Percentiles rank a stretch among this genome's conserved stretches.
Conservation (phyloP, 2,329 filamentous ascomycete species). For the Cryphonectria naterciae region DNA sequence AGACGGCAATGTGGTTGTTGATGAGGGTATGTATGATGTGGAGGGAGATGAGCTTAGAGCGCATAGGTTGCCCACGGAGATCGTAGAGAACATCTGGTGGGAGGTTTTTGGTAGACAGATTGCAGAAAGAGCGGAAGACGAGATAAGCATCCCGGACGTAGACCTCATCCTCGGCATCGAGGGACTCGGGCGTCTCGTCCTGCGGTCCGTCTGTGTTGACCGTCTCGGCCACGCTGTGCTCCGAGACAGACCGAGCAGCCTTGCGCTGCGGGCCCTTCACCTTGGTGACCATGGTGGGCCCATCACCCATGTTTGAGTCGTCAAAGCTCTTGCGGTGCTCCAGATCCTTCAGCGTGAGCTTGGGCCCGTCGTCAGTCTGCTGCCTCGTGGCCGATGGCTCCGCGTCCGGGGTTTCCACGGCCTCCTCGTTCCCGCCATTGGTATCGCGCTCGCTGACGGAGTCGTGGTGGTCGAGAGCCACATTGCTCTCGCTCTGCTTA, state of each 20-base stretch:
- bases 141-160: conserved; percentile 97
- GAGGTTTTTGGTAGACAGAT: conserved; percentile 90
- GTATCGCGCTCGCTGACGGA: conserved; percentile 40
- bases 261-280: conserved; percentile 51
- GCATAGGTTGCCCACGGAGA: conserved; percentile 91
- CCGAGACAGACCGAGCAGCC: conserved; percentile 53
- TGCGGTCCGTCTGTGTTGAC: conserved; percentile 54
- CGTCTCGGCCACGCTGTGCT: conserved; percentile 45
- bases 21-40: conserved; percentile 94
- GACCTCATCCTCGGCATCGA: conserved; percentile 85
- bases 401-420: conserved; percentile 38
- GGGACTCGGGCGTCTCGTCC: conserved; percentile 61
- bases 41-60: conserved; percentile 92
- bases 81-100: conserved; percentile 91
- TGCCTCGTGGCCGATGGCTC: conserved; percentile 35
- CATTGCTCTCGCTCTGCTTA: conserved; percentile 57
- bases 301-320: conserved; percentile 68
- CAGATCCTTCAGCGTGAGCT: conserved; percentile 68
- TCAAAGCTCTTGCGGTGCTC: conserved; percentile 71
- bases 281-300: conserved; percentile 68
- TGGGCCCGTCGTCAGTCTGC: conserved; percentile 48
- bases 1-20: conserved; percentile 90
- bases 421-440: conserved; percentile 46
- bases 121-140: conserved; percentile 96
- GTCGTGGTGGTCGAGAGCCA: conserved; percentile 54